These are phyloP conservation scores for Lepraria neglecta DNA, from an alignment of 495 filamentous ascomycete species.

Conservation along the genomic window DNA sequence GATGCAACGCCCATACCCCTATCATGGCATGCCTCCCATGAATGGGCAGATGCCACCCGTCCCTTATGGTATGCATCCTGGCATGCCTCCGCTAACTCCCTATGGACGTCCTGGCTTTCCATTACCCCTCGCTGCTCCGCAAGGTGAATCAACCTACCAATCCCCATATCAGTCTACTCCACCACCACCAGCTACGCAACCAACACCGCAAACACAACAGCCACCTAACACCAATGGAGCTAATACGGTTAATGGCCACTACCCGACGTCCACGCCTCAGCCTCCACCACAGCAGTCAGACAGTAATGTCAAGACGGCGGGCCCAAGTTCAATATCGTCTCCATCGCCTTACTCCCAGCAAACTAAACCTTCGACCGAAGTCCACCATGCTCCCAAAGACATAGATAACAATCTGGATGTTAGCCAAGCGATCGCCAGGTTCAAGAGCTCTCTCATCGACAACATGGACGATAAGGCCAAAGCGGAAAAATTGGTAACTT, in stretches of 20 bases:
- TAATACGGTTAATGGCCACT: conserved; percentile 8
- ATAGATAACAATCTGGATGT: conserved; percentile 9
- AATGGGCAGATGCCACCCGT: conserved; percentile 42
- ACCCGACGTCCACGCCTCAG: neutral
- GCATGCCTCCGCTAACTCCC: conserved; percentile 33
- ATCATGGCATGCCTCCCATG: conserved; percentile 30
- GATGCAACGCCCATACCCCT: conserved; percentile 24
- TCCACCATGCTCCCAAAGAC: conserved; percentile 4
- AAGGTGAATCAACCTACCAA: conserved; percentile 25
- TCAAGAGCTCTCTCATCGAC: conserved; percentile 22
- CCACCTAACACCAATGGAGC: conserved; percentile 14
- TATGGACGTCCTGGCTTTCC: conserved; percentile 19
- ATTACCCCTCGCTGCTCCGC: conserved; percentile 23
- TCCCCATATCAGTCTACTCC: conserved; percentile 27
- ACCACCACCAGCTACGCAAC: conserved; percentile 16
- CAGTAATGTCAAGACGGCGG: conserved; percentile 12
- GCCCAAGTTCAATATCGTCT: conserved; percentile 14
- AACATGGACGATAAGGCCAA: conserved; percentile 19
- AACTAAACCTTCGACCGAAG: conserved; percentile 21
- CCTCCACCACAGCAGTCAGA: conserved; percentile 16
- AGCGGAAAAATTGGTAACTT: conserved; percentile 22
- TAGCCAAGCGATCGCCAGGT: conserved; percentile 19
- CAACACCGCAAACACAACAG: conserved; percentile 17
- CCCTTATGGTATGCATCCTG: conserved; percentile 25
- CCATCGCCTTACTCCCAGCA: conserved; percentile 25